Evolutionary conservation across 2,329 filamentous ascomycete species (phyloP).

Genomic region (Nigrograna mackinnonii): DNA sequence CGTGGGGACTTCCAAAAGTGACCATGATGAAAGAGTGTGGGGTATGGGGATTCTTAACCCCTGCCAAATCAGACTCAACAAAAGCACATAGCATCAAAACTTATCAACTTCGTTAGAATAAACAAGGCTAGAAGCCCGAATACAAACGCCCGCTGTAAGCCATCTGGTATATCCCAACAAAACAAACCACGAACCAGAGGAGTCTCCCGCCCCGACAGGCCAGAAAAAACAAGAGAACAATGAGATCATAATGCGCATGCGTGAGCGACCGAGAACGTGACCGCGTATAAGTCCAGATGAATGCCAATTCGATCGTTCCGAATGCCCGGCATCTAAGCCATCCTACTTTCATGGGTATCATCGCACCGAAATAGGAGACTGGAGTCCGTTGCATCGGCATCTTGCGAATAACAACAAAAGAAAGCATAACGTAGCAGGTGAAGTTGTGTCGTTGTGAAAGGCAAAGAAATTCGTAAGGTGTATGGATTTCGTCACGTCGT

Average conservation of each 20-base stretch:
- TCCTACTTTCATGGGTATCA: constrained; percentile 31
- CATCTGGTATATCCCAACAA: constrained; percentile 6
- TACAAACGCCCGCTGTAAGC: constrained; percentile 8
- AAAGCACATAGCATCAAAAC: neutral
- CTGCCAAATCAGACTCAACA: no score
- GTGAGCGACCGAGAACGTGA: constrained; percentile 14
- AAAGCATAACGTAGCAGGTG: constrained; percentile 8
- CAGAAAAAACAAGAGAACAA: neutral
- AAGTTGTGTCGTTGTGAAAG: constrained; percentile 7
- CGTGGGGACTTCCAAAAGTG: no score
- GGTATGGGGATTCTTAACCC: no score
- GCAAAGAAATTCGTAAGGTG: constrained; percentile 15
- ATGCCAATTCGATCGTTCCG: constrained; percentile 9
- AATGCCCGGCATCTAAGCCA: constrained; percentile 16
- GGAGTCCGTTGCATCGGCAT: constrained; percentile 15
- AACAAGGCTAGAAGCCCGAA: neutral
- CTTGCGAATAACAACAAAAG: constrained; percentile 11
- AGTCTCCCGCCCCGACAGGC: neutral
- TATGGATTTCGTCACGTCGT: constrained; percentile 16
- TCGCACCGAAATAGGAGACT: constrained; percentile 24
- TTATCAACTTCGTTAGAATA: constrained; percentile 1
- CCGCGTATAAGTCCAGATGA: constrained; percentile 6
- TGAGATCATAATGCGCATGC: constrained; percentile 16
- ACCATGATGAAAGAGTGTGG: no score
- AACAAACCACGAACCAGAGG: neutral